Percentiles rank a stretch among this genome's conserved stretches.
Conservation (phyloP, 306 rosid species). For the Sicyos edulis region DNA sequence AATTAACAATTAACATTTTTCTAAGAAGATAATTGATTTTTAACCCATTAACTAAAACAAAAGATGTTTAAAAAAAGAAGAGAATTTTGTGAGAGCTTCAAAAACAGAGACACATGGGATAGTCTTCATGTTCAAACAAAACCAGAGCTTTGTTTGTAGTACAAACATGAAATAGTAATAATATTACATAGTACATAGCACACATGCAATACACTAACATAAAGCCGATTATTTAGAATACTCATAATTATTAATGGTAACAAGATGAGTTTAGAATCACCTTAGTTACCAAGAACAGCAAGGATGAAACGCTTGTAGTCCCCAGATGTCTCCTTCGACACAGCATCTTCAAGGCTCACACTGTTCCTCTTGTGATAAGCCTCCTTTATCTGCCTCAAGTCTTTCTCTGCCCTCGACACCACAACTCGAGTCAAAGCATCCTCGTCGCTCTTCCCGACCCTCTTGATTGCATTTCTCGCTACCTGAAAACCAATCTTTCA, state of each 20-base stretch:
- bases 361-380: constrained; percentile 71
- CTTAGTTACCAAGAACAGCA: constrained; percentile 53
- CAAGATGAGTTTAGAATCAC: neutral
- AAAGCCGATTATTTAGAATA: constrained; percentile 11
- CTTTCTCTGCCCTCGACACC: constrained; percentile 78
- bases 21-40: too few species aligned
- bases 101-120: neutral
- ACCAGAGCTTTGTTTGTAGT: neutral
- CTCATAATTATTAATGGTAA: neutral
- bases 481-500: constrained; percentile 26
- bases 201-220: neutral
- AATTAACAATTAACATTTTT: too few species aligned
- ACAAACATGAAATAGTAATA: neutral
- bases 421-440: constrained; percentile 65
- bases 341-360: constrained; percentile 53
- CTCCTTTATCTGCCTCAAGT: constrained; percentile 50
- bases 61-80: too few species aligned
- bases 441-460: constrained; percentile 50
- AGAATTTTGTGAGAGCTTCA: neutral
- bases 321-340: constrained; percentile 63
- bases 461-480: constrained; percentile 48
- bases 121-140: constrained; percentile 12
- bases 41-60: too few species aligned
- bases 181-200: neutral
- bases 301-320: constrained; percentile 66